Evolutionary conservation across 345 rosid genomes (phyloP).

Genomic region (Aquilaria sinensis): DNA sequence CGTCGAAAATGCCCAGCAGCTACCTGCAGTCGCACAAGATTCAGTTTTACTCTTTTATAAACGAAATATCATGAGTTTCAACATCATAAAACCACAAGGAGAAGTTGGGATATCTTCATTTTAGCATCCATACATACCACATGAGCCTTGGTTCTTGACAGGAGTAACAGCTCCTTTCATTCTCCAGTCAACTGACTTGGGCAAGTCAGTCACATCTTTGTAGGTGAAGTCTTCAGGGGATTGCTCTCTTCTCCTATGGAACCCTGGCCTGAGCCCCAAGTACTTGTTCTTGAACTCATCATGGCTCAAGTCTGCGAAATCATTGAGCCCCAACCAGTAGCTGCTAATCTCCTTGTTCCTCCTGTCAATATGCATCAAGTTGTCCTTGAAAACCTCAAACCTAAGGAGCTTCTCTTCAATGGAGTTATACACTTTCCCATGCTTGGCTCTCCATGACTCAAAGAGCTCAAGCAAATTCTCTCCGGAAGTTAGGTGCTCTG

Average conservation of each 20-base stretch:
- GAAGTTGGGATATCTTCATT: not conserved
- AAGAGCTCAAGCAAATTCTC: constrained; percentile 59
- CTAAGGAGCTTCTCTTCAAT: constrained; percentile 59
- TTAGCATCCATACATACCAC: constrained; percentile 31
- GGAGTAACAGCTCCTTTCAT: constrained; percentile 63
- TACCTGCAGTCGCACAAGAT: constrained; percentile 26
- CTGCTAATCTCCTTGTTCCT: constrained; percentile 52
- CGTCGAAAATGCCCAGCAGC: constrained; percentile 68
- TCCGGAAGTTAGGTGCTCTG: constrained; percentile 47
- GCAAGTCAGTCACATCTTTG: constrained; percentile 34
- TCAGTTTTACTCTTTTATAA: too few species aligned
- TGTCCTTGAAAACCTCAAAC: constrained; percentile 68
- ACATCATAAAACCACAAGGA: not conserved
- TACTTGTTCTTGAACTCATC: constrained; percentile 53
- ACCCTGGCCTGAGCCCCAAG: constrained; percentile 30
- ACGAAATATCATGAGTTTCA: not conserved
- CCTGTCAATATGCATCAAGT: constrained; percentile 67
- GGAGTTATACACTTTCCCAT: constrained; percentile 47
- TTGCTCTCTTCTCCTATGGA: constrained; percentile 11
- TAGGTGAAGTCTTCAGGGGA: constrained; percentile 20
- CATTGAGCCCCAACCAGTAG: constrained; percentile 59
- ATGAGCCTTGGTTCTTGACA: constrained; percentile 76
- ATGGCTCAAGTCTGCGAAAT: constrained; percentile 55
- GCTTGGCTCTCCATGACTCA: constrained; percentile 68
- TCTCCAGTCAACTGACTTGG: constrained; percentile 80